These are phyloP conservation scores for Phytophthora brassicae DNA, from an alignment of 352 stramenopile species.

Conservation along the genomic window DNA sequence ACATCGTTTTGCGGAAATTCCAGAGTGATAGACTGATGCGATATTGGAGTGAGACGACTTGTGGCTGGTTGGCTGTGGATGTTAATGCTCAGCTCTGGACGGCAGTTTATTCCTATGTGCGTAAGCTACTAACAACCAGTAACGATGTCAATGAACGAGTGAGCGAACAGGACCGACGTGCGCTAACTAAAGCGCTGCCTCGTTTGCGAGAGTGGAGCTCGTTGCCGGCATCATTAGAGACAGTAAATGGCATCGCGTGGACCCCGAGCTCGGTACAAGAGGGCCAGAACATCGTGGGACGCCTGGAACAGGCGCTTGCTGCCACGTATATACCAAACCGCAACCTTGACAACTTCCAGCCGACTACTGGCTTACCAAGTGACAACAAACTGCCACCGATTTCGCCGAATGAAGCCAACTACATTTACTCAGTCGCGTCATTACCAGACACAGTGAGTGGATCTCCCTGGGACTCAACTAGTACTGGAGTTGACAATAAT, in stretches of 20 bases:
- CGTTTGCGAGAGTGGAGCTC: constrained; percentile 59
- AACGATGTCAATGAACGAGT: constrained; percentile 31
- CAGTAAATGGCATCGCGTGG: constrained; percentile 41
- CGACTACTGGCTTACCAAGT: constrained; percentile 15
- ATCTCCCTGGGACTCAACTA: constrained; percentile 18
- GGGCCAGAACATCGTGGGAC: constrained; percentile 53
- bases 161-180: constrained; percentile 50
- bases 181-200: constrained; percentile 48
- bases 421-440: constrained; percentile 40
- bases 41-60: constrained; percentile 33
- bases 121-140: constrained; percentile 49
- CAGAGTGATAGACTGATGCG: constrained; percentile 32
- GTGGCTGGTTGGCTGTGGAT: constrained; percentile 41
- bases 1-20: constrained; percentile 49
- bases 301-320: constrained; percentile 56
- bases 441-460: constrained; percentile 16
- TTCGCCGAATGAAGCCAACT: constrained; percentile 37
- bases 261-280: constrained; percentile 53
- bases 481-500: constrained; percentile 18
- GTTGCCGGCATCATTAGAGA: constrained; percentile 36
- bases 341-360: constrained; percentile 18
- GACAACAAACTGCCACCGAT: constrained; percentile 40
- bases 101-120: constrained; percentile 58
- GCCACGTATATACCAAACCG: constrained; percentile 17
- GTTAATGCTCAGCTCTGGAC: constrained; percentile 59